Conservation (phyloP, 2,329 filamentous ascomycete species). For the Cercospora beticola region DNA sequence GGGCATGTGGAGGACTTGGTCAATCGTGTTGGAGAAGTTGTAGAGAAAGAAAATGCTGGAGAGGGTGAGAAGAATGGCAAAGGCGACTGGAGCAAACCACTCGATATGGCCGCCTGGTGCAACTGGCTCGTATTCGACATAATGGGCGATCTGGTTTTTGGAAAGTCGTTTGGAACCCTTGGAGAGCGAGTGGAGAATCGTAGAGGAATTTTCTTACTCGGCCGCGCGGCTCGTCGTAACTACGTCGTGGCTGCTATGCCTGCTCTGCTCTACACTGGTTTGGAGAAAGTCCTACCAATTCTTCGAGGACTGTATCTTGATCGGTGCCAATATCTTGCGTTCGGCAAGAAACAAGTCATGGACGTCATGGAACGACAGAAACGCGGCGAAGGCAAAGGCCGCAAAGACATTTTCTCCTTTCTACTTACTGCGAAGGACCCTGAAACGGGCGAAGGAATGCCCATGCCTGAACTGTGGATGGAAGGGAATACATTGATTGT, state of each 20-base stretch:
- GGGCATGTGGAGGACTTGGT: conserved; percentile 27
- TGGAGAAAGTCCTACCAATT: conserved; percentile 29
- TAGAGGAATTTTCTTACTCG: conserved; percentile 44
- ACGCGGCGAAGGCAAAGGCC: conserved; percentile 23
- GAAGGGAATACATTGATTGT: conserved; percentile 53
- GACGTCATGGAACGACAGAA: conserved; percentile 31
- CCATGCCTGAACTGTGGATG: conserved; percentile 46
- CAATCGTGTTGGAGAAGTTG: conserved; percentile 15
- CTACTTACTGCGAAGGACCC: conserved; percentile 31
- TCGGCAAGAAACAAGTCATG: conserved; percentile 32
- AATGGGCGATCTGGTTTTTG: conserved; percentile 52
- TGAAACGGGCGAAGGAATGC: conserved; percentile 45
- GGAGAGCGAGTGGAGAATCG: conserved; percentile 33
- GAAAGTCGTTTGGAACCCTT: conserved; percentile 34
- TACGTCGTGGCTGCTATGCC: conserved; percentile 41
- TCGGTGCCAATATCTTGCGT: conserved; percentile 32
- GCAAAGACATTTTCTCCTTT: conserved; percentile 32
- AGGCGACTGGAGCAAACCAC: conserved; percentile 24
- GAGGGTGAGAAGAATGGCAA: conserved; percentile 12
- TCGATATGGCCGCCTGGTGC: conserved; percentile 30
- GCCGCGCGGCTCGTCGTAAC: conserved; percentile 48
- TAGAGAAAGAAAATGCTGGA: conserved; percentile 2
- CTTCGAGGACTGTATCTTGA: conserved; percentile 29
- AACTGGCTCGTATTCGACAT: conserved; percentile 53
- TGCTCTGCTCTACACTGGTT: conserved; percentile 26